These are phyloP conservation scores for Huntiella moniliformis DNA, from an alignment of 2,329 filamentous ascomycete genomes.

Conservation along the genomic window DNA sequence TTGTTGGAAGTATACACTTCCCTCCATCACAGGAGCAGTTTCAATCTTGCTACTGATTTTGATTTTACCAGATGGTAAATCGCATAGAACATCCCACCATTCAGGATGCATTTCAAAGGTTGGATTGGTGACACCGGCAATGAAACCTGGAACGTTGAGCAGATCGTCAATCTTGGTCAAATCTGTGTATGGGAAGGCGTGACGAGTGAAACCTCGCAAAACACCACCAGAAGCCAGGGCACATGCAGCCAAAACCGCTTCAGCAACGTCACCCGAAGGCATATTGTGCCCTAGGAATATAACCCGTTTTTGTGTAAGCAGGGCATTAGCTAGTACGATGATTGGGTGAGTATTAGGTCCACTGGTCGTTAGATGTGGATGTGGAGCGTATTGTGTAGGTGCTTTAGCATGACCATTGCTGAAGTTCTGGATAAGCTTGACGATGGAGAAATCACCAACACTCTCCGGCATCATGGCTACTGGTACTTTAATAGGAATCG, in stretches of 20 bases:
- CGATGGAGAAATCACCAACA: slow-evolving; percentile 89
- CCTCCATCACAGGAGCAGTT: slow-evolving; percentile 61
- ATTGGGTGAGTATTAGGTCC: slow-evolving; percentile 83
- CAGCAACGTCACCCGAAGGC: slow-evolving; percentile 86
- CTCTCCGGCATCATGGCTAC: slow-evolving; percentile 87
- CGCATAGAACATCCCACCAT: slow-evolving; percentile 96
- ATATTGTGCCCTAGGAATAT: slow-evolving; percentile 92
- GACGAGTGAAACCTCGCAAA: slow-evolving; percentile 81
- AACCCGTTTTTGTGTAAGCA: slow-evolving; percentile 88
- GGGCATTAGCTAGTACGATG: slow-evolving; percentile 81
- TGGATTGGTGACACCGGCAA: slow-evolving; percentile 92
- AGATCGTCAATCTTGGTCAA: slow-evolving; percentile 95
- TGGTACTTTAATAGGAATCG: slow-evolving; percentile 90
- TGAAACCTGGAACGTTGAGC: slow-evolving; percentile 88
- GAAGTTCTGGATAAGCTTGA: slow-evolving; percentile 94
- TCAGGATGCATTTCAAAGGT: slow-evolving; percentile 87
- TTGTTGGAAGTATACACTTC: slow-evolving; percentile 71
- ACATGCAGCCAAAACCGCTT: slow-evolving; percentile 95
- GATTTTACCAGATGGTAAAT: slow-evolving; percentile 77
- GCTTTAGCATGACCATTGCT: slow-evolving; percentile 63
- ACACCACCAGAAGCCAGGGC: slow-evolving; percentile 81
- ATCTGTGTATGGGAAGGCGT: slow-evolving; percentile 96
- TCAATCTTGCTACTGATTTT: slow-evolving; percentile 88
- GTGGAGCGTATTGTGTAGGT: slow-evolving; percentile 66
- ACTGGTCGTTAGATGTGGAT: slow-evolving; percentile 84